Percentiles rank a stretch among this genome's conserved stretches.
These are phyloP conservation scores for Epichloe sp. DNA, from an alignment of 2,329 filamentous ascomycete species.

Conservation along the genomic window DNA sequence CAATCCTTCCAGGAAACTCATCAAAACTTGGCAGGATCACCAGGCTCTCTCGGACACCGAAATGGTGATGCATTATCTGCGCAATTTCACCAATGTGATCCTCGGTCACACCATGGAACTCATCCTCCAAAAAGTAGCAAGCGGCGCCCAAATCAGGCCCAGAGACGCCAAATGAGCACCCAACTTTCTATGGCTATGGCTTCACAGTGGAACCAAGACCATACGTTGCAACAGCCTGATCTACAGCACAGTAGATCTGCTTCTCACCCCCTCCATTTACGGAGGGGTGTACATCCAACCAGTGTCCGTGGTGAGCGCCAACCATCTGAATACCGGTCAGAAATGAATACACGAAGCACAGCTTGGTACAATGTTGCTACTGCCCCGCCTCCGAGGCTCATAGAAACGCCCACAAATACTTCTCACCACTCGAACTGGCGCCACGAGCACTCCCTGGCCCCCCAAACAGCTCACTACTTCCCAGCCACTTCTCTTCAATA, in stretches of 20 bases:
- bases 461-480: neutral
- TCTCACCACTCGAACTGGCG: neutral
- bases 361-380: neutral
- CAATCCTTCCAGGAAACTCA: neutral
- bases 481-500: slow-evolving; percentile 12
- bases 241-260: neutral
- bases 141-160: slow-evolving; percentile 39
- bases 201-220: slow-evolving; percentile 13
- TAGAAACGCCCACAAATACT: neutral
- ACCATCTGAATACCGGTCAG: neutral
- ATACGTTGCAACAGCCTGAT: neutral
- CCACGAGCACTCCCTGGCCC: neutral
- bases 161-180: slow-evolving; percentile 48
- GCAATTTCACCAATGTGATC: neutral
- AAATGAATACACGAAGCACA: neutral
- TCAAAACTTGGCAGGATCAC: neutral
- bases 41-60: neutral
- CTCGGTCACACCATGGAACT: slow-evolving; percentile 7
- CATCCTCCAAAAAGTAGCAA: slow-evolving; percentile 5
- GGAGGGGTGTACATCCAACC: neutral
- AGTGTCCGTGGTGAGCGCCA: neutral
- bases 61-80: neutral
- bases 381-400: neutral
- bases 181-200: slow-evolving; percentile 45
- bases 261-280: neutral